Percentiles rank a stretch among this genome's conserved stretches.
Evolutionary conservation across 305 asterid genomes (phyloP).

Genomic region (Ajuga reptans): DNA sequence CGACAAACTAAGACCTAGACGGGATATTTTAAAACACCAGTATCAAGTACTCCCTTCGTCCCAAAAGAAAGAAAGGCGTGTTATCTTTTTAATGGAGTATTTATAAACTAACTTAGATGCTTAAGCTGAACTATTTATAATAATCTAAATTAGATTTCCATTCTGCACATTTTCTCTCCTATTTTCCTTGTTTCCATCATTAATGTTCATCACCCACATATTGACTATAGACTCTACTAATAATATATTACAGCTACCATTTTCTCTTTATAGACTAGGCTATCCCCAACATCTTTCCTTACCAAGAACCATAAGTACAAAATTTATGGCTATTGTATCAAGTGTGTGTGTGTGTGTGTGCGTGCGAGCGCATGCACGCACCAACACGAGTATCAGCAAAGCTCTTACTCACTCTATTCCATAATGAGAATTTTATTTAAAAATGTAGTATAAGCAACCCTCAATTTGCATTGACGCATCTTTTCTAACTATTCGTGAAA

Average conservation of each 20-base stretch:
- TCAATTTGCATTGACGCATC: too few species aligned
- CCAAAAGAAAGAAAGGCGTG: too few species aligned
- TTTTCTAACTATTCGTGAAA: too few species aligned
- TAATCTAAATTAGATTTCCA: not conserved
- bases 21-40: not conserved
- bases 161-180: not conserved
- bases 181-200: not conserved
- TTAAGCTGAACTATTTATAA: too few species aligned
- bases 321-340: not conserved
- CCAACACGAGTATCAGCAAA: not conserved
- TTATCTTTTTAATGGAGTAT: too few species aligned
- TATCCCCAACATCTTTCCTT: not conserved
- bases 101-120: too few species aligned
- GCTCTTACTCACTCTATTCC: too few species aligned
- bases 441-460: too few species aligned
- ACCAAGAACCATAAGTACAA: not conserved
- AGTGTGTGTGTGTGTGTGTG: not conserved
- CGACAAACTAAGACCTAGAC: too few species aligned
- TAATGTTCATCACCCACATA: not conserved
- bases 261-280: not conserved
- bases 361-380: too few species aligned
- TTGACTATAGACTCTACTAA: constrained; percentile 2
- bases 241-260: not conserved
- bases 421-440: too few species aligned
- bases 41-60: too few species aligned